Evolutionary conservation across 139 green algal species (phyloP).

Genomic region (Chlorella sp.): DNA sequence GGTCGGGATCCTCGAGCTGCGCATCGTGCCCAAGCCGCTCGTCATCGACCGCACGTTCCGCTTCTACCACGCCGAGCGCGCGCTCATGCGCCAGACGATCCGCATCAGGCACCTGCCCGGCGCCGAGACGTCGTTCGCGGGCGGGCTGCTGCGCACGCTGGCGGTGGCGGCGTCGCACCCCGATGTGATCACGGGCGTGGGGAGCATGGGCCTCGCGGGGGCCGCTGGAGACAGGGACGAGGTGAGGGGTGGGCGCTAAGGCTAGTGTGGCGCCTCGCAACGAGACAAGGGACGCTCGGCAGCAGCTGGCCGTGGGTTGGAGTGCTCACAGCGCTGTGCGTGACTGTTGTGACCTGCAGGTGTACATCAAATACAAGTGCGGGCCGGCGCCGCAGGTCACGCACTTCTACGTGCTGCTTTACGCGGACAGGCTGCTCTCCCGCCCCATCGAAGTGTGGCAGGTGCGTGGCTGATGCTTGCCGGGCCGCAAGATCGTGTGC

Average conservation of each 20-base stretch:
- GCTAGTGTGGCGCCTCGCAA: too few species aligned
- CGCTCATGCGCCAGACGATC: conserved; percentile 35
- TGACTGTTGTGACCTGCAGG: too few species aligned
- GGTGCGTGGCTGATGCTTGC: too few species aligned
- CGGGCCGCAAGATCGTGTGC: too few species aligned
- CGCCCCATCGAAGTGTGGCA: conserved; percentile 51
- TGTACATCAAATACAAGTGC: conserved; percentile 47
- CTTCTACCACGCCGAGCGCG: conserved; percentile 39
- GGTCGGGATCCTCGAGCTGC: conserved; percentile 46
- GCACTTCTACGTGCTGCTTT: conserved; percentile 50
- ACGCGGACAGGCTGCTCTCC: conserved; percentile 41
- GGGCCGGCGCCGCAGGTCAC: conserved; percentile 33
- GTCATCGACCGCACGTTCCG: conserved; percentile 56
- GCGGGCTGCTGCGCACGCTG: conserved; percentile 14
- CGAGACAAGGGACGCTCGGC: too few species aligned
- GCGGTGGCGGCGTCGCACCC: conserved; percentile 27
- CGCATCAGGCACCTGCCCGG: conserved; percentile 17
- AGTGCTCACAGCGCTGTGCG: too few species aligned
- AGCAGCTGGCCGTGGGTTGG: too few species aligned
- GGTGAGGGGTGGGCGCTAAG: conserved; percentile 4
- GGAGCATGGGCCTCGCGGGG: conserved; percentile 14
- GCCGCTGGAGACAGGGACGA: conserved; percentile 27
- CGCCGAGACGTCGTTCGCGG: conserved; percentile 12
- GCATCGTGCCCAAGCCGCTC: conserved; percentile 34
- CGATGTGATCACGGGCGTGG: conserved; percentile 32